Percentiles rank a stretch among this genome's conserved stretches.
Conservation (phyloP, 805 yeast genomes). For the Candida maris region DNA sequence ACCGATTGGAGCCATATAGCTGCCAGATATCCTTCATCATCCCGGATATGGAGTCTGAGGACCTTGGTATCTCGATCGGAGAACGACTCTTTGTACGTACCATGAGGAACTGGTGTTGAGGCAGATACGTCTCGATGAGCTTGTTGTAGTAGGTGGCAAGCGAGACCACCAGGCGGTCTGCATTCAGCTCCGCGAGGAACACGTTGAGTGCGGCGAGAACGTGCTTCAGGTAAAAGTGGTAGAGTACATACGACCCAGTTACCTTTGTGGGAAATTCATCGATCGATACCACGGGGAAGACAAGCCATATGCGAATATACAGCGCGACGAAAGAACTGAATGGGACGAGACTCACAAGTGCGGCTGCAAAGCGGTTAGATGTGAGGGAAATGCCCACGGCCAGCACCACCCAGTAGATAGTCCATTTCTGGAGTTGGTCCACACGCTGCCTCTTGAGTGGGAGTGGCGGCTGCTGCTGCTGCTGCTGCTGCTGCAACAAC, state of each 20-base stretch:
- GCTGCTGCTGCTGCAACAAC: slow-evolving; percentile 14
- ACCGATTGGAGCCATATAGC: slow-evolving; percentile 1
- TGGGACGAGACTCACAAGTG: slow-evolving; percentile 50
- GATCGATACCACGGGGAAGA: slow-evolving; percentile 38
- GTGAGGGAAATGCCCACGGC: slow-evolving; percentile 30
- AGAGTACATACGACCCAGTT: slow-evolving; percentile 51
- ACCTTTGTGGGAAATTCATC: slow-evolving; percentile 25
- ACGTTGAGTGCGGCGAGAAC: slow-evolving; percentile 47
- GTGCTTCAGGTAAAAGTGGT: slow-evolving; percentile 41
- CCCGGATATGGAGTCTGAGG: slow-evolving; percentile 3
- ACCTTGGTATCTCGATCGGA: background rate
- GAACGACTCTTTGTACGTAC: slow-evolving; percentile 1
- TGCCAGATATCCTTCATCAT: slow-evolving; percentile 12
- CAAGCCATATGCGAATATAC: slow-evolving; percentile 56
- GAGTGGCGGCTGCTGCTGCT: background rate
- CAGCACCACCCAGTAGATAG: slow-evolving; percentile 65
- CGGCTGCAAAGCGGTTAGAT: slow-evolving; percentile 25
- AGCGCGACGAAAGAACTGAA: slow-evolving; percentile 48
- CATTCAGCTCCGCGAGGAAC: slow-evolving; percentile 13
- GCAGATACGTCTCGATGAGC: slow-evolving; percentile 13
- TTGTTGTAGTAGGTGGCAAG: slow-evolving; percentile 11
- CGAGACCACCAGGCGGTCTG: slow-evolving; percentile 8
- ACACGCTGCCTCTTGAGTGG: background rate
- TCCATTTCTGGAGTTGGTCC: slow-evolving; percentile 32
- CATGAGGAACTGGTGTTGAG: slow-evolving; percentile 10